Base-by-base conservation (phyloP, 768 basidiomycete genomes). In the Naematelia encephala region DNA sequence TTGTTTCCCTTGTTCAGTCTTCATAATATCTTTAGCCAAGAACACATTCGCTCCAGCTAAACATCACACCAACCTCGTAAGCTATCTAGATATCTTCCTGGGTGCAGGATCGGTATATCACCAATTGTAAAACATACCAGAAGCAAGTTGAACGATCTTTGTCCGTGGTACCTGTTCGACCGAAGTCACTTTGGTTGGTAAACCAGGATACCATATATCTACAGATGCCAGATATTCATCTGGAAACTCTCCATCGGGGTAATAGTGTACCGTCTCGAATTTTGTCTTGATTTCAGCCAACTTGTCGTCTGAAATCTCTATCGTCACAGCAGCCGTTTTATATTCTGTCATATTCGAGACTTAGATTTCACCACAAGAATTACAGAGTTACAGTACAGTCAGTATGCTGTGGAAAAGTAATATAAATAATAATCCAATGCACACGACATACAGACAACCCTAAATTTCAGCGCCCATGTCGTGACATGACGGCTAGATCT, bases 111-210 rank as follows among this genome's bases (percentile, higher is more conserved):
- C n/a, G n/a, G n/a, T n/a, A n/a, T n/a, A n/a, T n/a, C n/a, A n/a
- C n/a, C n/a, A n/a, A n/a, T n/a, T n/a, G n/a, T n/a, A 34, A 5
- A 12, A 54, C 59, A 54, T 46, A 62, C 64, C 64, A 4, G 60
- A 62, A 3, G 63, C 56, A 28, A 72, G 26, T 54, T 72, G 70
- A 2, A 72, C 23, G n/a, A 62, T 45, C 56, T 66, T 69, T 5
- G 65, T 60, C 14, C 50, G 48, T 1, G 70, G 68, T 5, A 67
- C 29, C 51, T 67, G 51, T 4, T 42, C 13, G 23, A 63, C 48
- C n/a, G 48, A 23, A 4, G 27, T 51, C 5, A 62, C 44, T 22
- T 28, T 49, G 5, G 27, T 16, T 4, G 67, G 68, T 16, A 67
- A 66, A 26, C 30, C 54, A 14, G 62, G 51, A 46, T 62, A 69